Conservation (phyloP, 225 moss, liverwort and hornwort genomes). For the Thuidium tamariscinum region DNA sequence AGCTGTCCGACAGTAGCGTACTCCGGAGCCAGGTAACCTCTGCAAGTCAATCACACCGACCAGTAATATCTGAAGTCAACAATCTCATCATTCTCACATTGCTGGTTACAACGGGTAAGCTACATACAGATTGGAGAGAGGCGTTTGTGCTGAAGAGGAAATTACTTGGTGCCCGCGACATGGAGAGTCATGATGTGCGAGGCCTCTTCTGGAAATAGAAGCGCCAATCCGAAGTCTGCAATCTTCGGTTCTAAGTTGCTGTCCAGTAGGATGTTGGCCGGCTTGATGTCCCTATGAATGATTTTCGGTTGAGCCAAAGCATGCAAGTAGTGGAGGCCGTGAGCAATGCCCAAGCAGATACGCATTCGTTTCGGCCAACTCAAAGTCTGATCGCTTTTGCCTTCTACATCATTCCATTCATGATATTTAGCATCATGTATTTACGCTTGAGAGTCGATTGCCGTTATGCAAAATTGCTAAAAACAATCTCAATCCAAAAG, state of each 20-base stretch:
- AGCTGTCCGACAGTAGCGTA: not conserved
- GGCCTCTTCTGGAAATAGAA: not conserved
- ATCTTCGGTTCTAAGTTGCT: not conserved
- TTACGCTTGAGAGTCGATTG: not conserved
- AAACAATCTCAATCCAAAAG: not conserved
- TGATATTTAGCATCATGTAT: not conserved
- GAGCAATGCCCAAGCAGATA: not conserved
- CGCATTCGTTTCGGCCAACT: not conserved
- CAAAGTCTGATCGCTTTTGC: not conserved
- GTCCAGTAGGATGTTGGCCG: slow-evolving; percentile 8
- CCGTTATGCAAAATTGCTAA: not conserved
- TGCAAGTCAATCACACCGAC: not conserved
- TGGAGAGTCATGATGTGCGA: slow-evolving; percentile 1
- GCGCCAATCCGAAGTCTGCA: slow-evolving; percentile 3
- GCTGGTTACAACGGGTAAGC: not conserved
- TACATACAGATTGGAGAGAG: not conserved
- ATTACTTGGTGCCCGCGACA: slow-evolving; percentile 10
- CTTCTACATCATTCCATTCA: not conserved
- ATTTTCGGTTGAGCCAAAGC: slow-evolving; percentile 1
- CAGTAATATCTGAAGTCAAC: not conserved
- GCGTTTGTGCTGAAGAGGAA: not conserved
- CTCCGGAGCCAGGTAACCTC: not conserved
- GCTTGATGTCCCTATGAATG: slow-evolving; percentile 19
- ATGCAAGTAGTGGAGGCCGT: slow-evolving; percentile 10
- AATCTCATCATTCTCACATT: not conserved